Evolutionary conservation across 495 filamentous ascomycete species (phyloP), one percentile per base, ranked within the genome.

Genomic region (Penicillium subrubescens): DNA sequence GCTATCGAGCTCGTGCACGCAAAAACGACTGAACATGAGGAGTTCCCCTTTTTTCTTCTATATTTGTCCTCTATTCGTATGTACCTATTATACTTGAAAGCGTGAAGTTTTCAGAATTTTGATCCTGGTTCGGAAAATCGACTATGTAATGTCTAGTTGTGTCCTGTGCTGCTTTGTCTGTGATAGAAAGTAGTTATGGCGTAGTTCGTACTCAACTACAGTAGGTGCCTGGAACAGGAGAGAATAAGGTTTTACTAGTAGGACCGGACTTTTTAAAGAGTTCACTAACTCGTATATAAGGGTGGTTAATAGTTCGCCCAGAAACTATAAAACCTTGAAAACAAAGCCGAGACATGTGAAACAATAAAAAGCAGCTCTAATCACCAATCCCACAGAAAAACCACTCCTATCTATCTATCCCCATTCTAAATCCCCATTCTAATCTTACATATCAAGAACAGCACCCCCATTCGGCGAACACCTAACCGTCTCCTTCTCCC

Each of bases 41-140:
- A 63, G 60, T 67, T 66, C 65, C 70, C 62, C 34, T 61, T 50
- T 59, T 62, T 62, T 54, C 50, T 57, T 62, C 25, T 27, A 27
- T 35, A 34, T 21, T 56, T 33, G 53, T 27, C 46, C 57, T 55
- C 55, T 59, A 67, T 65, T 65, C 59, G 48, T 44, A 37, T 70
- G 64, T 70, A 72, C 63, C 60, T 61, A 67, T 57, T 67, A 64
- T 60, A 70, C 53, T 55, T 61, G 62, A 63, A 59, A 69, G 67
- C 59, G 52, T 65, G 35, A 56, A 55, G 52, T 29, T 66, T 27
- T 48, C 41, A 48, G 41, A 54, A 46, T 39, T 57, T 60, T 31
- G 46, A 31, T 50, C 23, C 25, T 17, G 52, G 5, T 15, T 50
- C 37, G 29, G 15, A 57, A 57, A 23, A 33, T 7, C 17, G 57